Conservation (phyloP, 23 red algal genomes). For the Agarophyton chilense region DNA sequence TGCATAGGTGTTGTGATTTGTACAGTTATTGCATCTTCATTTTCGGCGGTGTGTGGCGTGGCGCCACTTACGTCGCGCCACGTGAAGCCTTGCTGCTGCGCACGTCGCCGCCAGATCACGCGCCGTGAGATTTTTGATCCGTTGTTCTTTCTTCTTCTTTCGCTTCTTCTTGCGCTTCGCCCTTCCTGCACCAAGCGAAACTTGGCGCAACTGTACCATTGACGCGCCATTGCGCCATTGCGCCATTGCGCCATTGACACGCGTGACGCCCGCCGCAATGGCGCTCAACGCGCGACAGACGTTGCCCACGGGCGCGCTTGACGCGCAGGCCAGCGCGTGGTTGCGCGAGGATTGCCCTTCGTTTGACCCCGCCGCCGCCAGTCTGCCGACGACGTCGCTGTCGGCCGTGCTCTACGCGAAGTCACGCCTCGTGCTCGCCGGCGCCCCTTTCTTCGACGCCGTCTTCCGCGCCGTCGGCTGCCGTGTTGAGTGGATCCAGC, state of each 20-base stretch:
- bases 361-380: slow-evolving; percentile 78
- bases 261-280: neutral
- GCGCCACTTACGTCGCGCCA: neutral
- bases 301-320: slow-evolving; percentile 24
- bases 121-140: too few relatives aligned
- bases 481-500: slow-evolving; percentile 57
- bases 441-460: slow-evolving; percentile 84
- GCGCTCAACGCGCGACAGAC: slow-evolving; percentile 4
- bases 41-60: neutral
- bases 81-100: neutral
- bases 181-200: too few relatives aligned
- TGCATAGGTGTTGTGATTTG: too few relatives aligned
- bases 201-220: too few relatives aligned
- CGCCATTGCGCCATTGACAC: neutral
- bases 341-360: slow-evolving; percentile 88
- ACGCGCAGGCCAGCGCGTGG: slow-evolving; percentile 57
- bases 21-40: too few relatives aligned
- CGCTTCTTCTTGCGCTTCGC: too few relatives aligned
- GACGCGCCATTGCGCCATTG: neutral
- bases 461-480: slow-evolving; percentile 80
- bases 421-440: slow-evolving; percentile 75
- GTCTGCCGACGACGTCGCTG: slow-evolving; percentile 20
- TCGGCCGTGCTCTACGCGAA: slow-evolving; percentile 80
- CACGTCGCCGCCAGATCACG: too few relatives aligned
- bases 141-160: too few relatives aligned